Evolutionary conservation across 306 rosid genomes (phyloP).

Genomic region (Quercus cerris): DNA sequence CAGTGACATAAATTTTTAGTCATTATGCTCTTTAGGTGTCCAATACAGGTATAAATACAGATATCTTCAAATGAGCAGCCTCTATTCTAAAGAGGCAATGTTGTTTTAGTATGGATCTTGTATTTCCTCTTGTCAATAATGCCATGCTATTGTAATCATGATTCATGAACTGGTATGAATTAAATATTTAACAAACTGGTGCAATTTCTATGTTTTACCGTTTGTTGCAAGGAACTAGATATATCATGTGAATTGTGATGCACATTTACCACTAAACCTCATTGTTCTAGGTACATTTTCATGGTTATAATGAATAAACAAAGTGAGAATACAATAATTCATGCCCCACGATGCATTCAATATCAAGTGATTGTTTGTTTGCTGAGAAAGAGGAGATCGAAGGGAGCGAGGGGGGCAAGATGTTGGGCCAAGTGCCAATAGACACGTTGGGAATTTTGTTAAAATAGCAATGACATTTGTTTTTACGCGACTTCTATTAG

Average conservation of each 20-base stretch:
- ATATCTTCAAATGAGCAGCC: background rate
- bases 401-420: too few relatives aligned
- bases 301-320: background rate
- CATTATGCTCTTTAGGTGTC: conserved; percentile 9
- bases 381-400: too few relatives aligned
- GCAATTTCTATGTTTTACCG: background rate
- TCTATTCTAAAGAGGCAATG: background rate
- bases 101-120: background rate
- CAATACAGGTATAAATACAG: background rate
- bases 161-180: background rate
- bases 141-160: background rate
- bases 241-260: background rate
- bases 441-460: too few relatives aligned
- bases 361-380: background rate
- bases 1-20: conserved; percentile 30
- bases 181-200: background rate
- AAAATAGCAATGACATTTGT: too few relatives aligned
- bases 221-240: background rate
- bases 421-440: too few relatives aligned
- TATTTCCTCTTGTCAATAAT: background rate
- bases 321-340: background rate
- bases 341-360: background rate
- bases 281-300: background rate
- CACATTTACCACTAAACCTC: background rate
- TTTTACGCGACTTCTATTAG: too few relatives aligned